phyloP scores from a whole-genome alignment of 331 rosid species.

The Quercus lobata region DNA sequence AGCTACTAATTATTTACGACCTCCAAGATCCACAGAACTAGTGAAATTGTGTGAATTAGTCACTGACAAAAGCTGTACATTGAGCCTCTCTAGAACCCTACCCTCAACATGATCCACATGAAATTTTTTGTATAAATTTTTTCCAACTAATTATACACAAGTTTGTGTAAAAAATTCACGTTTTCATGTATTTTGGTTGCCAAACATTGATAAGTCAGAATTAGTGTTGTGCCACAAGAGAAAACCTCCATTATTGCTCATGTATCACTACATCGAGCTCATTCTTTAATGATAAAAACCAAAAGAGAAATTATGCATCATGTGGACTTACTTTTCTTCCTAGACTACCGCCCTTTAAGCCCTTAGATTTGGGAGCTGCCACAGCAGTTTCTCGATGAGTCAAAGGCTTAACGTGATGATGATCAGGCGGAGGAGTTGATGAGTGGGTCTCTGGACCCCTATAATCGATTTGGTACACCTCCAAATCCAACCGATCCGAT shows the following conservation, averaged over 20 bases:
- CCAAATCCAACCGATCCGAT: slow-evolving; percentile 27
- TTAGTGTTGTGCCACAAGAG: too few relatives aligned
- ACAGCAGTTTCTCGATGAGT: slow-evolving; percentile 18
- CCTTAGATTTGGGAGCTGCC: slow-evolving; percentile 22
- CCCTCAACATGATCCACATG: too few relatives aligned
- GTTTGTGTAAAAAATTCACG: too few relatives aligned
- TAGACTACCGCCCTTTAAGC: slow-evolving; percentile 2
- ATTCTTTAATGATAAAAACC: background rate
- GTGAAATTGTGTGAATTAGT: background rate
- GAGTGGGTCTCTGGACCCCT: slow-evolving; percentile 98
- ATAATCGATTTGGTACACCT: slow-evolving; percentile 82
- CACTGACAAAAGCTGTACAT: too few relatives aligned
- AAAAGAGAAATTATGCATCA: background rate
- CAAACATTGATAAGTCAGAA: too few relatives aligned
- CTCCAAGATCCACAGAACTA: background rate
- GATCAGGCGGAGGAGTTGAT: slow-evolving; percentile 67
- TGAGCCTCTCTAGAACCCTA: too few relatives aligned
- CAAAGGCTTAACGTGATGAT: slow-evolving; percentile 27
- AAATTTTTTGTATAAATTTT: too few relatives aligned
- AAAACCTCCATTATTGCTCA: too few relatives aligned
- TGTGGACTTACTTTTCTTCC: slow-evolving; percentile 41
- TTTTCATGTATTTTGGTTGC: too few relatives aligned
- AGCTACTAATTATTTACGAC: background rate
- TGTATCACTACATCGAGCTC: too few relatives aligned
- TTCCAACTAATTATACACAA: too few relatives aligned